Evolutionary conservation across 2,329 filamentous ascomycete genomes (phyloP), one percentile per base, ranked within the genome.

Genomic region (Aspergillus novofumigatus): DNA sequence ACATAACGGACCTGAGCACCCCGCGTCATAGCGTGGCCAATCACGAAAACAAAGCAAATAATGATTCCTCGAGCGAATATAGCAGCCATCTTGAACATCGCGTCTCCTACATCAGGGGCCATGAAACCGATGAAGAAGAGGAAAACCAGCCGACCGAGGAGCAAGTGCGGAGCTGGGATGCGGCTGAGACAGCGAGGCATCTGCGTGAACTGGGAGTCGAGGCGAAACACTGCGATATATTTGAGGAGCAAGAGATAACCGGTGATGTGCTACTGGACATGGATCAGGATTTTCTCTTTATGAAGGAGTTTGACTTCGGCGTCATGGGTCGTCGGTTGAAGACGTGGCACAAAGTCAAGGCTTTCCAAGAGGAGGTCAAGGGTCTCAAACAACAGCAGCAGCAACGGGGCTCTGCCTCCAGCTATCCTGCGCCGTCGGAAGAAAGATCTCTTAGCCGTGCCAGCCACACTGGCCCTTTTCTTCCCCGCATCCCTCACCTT

Each of bases 301-400:
- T 97, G 78, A 96, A 96, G 70, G 92, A 94, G 49, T 96, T 97
- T 66, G 91, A 97, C 65, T 81, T 97, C 63, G 93, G 93, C 20
- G 91, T 92, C 3, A 92, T 97, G 65, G 93, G 93, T 8, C 84
- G 91, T 56, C 84, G 93, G 59, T 77, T 97, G 60, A 95, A 95
- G 73, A 96, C 92, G 2, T 97, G 93, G 93, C 91, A 97, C 75
- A 96, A 94, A 75, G 92, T 97, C 73, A 96, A 96, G 74, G 81
- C 86, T 3, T 82, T 97, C 61, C 93, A 97, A 71, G 90, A 96
- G 67, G 91, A 97, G 72, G 87, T 94, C 45, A 88, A 84, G 61
- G 82, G 83, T 48, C 75, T 84, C 76, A 67, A 85, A 76, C 76
- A 70, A 57, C 70, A 69, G 64, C 64, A 58, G n/a, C 59, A 72